A percentile compares a stretch with the other conserved stretches of the same genome.
Evolutionary conservation across 768 basidiomycete genomes (phyloP).

Genomic region (Collybiopsis luxurians): DNA sequence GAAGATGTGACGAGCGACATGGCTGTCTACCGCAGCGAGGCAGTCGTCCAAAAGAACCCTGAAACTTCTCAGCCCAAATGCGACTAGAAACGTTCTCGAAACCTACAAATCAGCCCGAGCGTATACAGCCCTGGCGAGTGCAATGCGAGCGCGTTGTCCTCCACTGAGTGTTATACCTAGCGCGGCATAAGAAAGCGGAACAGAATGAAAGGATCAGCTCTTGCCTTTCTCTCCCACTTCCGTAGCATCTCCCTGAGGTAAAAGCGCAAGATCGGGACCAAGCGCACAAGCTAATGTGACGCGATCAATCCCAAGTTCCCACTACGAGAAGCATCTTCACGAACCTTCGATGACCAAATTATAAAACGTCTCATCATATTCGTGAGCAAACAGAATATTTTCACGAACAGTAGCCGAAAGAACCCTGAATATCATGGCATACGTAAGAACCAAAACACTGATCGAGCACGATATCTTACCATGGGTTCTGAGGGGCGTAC

Average conservation of each 20-base stretch:
- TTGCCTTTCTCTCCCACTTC: slow-evolving; percentile 84
- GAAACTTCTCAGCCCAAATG: background rate
- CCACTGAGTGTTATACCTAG: slow-evolving; percentile 54
- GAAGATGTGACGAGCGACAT: slow-evolving; percentile 85
- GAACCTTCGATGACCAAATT: slow-evolving; percentile 76
- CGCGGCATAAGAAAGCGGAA: slow-evolving; percentile 1
- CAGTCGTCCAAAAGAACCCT: slow-evolving; percentile 88
- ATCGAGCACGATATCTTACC: slow-evolving; percentile 53
- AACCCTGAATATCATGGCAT: slow-evolving; percentile 56
- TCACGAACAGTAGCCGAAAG: slow-evolving; percentile 83
- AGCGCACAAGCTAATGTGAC: slow-evolving; percentile 72
- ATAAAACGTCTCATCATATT: slow-evolving; percentile 84
- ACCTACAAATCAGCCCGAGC: slow-evolving; percentile 83
- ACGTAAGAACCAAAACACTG: too few relatives aligned
- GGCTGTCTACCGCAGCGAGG: slow-evolving; percentile 81
- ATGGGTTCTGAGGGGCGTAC: slow-evolving; percentile 87
- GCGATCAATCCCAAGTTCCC: background rate
- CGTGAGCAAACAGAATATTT: slow-evolving; percentile 90
- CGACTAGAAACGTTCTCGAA: background rate
- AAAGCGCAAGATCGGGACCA: slow-evolving; percentile 70
- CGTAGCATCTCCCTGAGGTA: slow-evolving; percentile 81
- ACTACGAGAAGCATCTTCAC: background rate
- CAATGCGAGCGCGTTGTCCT: slow-evolving; percentile 80
- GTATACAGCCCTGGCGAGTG: slow-evolving; percentile 87
- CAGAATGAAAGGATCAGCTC: slow-evolving; percentile 12